Evolutionary conservation across 306 rosid species (phyloP).

Genomic region (Oemleria cerasiformis): DNA sequence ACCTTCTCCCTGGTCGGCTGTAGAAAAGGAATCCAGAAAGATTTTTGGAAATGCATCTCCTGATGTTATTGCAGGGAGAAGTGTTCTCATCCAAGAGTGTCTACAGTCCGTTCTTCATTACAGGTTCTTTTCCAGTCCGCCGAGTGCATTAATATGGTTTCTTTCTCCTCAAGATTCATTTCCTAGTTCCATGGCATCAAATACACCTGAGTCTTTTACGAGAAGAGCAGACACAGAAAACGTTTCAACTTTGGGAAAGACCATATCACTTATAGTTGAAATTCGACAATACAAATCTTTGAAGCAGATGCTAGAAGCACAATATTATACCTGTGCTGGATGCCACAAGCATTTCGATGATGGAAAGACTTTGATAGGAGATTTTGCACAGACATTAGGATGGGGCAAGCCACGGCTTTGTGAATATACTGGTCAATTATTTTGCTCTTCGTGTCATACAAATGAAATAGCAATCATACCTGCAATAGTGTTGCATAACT

Average conservation of each 20-base stretch:
- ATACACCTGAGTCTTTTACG: slow-evolving; percentile 32
- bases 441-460: slow-evolving; percentile 90
- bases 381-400: slow-evolving; percentile 84
- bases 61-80: slow-evolving; percentile 85
- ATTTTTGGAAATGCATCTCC: slow-evolving; percentile 91
- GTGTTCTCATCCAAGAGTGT: slow-evolving; percentile 88
- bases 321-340: slow-evolving; percentile 87
- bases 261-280: slow-evolving; percentile 89
- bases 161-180: slow-evolving; percentile 73
- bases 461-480: slow-evolving; percentile 91
- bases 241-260: slow-evolving; percentile 67
- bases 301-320: slow-evolving; percentile 86
- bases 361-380: slow-evolving; percentile 66
- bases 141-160: slow-evolving; percentile 72
- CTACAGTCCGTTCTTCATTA: slow-evolving; percentile 62
- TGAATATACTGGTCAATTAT: slow-evolving; percentile 87
- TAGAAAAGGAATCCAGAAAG: slow-evolving; percentile 77
- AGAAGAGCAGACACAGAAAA: slow-evolving; percentile 34
- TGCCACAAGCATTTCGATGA: slow-evolving; percentile 88
- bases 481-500: slow-evolving; percentile 88
- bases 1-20: slow-evolving; percentile 83
- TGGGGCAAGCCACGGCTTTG: slow-evolving; percentile 97
- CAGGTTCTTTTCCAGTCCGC: slow-evolving; percentile 57
- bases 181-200: slow-evolving; percentile 49
- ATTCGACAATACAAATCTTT: slow-evolving; percentile 67